Evolutionary conservation across 176 grass and related monocot species (phyloP).

Genomic region (Hordeum marinum): DNA sequence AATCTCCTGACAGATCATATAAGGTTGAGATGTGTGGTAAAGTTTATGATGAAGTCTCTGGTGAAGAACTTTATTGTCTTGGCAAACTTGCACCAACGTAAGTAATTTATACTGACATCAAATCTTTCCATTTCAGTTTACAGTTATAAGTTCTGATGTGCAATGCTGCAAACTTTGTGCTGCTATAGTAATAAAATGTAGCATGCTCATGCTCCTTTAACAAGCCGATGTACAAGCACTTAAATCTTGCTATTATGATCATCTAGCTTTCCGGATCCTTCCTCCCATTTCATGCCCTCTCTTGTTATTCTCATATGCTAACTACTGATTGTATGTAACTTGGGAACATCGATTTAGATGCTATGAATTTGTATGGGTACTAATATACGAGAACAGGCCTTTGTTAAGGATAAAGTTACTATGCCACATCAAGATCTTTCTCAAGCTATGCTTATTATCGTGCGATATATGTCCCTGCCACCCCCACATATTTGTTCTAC

Average conservation of each 20-base stretch:
- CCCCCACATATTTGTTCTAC: not conserved
- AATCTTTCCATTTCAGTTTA: not conserved
- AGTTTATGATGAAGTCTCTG: constrained; percentile 75
- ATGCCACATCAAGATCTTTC: too few species aligned
- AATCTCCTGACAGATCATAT: constrained; percentile 63
- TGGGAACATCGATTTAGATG: too few species aligned
- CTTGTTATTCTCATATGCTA: too few species aligned
- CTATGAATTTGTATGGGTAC: too few species aligned
- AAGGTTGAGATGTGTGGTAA: constrained; percentile 83
- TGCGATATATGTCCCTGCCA: too few species aligned
- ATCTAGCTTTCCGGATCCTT: not conserved
- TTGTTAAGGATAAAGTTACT: too few species aligned
- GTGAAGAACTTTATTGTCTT: constrained; percentile 84
- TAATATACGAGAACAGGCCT: too few species aligned
- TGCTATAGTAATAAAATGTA: not conserved
- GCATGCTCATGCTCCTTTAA: not conserved
- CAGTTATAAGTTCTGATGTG: not conserved
- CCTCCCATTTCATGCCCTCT: not conserved
- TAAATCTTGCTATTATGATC: not conserved
- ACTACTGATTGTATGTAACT: not conserved
- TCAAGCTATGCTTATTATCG: too few species aligned
- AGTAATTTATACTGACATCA: constrained; percentile 21
- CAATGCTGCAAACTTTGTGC: not conserved
- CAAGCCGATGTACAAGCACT: not conserved
- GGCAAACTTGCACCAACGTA: constrained; percentile 98